These are phyloP conservation scores for Rhododendron henanense DNA, from an alignment of 148 eudicot genomes.

Conservation along the genomic window DNA sequence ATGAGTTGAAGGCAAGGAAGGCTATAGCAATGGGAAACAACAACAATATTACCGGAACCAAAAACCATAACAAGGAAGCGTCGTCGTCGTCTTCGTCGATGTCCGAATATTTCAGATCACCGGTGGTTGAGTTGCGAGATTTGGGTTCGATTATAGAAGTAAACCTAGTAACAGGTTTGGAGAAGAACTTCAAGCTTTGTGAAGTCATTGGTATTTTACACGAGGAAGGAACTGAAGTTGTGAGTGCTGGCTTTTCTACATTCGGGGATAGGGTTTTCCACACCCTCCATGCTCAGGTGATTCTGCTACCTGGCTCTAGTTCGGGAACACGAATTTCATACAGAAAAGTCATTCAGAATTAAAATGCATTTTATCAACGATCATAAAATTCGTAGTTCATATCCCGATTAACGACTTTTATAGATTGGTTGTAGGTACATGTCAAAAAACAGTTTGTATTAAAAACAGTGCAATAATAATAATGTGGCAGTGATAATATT, in stretches of 20 bases:
- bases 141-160: slow-evolving; percentile 31
- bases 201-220: slow-evolving; percentile 30
- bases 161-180: slow-evolving; percentile 16
- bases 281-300: slow-evolving; percentile 40
- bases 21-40: not conserved
- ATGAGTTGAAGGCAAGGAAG: slow-evolving; percentile 15
- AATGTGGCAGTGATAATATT: not conserved
- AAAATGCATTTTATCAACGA: not conserved
- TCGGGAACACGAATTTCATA: not conserved
- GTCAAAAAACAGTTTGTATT: not conserved
- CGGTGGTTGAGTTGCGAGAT: slow-evolving; percentile 31
- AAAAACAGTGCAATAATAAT: not conserved
- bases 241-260: slow-evolving; percentile 15
- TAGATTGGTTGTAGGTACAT: not conserved
- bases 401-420: not conserved
- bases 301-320: not conserved
- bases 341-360: not conserved
- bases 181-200: slow-evolving; percentile 12
- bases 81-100: not conserved
- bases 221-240: slow-evolving; percentile 52
- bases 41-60: not conserved
- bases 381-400: not conserved
- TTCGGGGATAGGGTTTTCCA: slow-evolving; percentile 21
- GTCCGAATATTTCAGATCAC: not conserved
- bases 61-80: not conserved